Conservation (phyloP, 1,284 basidiomycete genomes). For the Earliella scabrosa region DNA sequence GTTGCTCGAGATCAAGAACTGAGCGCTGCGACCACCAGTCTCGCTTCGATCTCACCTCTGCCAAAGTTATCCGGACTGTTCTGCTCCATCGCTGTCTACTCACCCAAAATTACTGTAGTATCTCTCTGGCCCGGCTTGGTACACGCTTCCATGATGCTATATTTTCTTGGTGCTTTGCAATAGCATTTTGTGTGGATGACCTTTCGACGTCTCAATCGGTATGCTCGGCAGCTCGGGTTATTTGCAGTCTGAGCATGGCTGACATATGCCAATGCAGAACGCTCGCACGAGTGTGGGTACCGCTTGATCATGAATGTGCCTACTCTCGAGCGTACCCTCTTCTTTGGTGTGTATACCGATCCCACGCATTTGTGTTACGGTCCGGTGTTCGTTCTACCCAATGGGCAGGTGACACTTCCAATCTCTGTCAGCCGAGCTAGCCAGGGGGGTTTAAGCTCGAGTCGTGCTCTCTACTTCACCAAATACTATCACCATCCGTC, state of each 20-base stretch:
- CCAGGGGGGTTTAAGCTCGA: too few relatives aligned
- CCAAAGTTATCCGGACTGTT: not conserved
- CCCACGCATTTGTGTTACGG: too few relatives aligned
- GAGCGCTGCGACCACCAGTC: too few relatives aligned
- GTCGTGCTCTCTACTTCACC: too few relatives aligned
- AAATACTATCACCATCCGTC: too few relatives aligned
- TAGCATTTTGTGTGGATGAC: not conserved
- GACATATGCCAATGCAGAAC: not conserved
- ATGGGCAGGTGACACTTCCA: too few relatives aligned
- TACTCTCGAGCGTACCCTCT: not conserved
- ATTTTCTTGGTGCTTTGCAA: not conserved
- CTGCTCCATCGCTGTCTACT: not conserved
- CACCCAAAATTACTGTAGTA: not conserved
- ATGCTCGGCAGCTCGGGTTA: not conserved
- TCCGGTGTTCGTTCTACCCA: too few relatives aligned
- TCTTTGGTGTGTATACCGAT: too few relatives aligned
- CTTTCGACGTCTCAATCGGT: not conserved
- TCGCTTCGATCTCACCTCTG: not conserved
- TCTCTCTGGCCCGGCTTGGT: too few relatives aligned
- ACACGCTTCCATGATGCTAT: too few relatives aligned
- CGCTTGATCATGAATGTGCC: too few relatives aligned
- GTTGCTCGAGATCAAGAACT: slow-evolving; percentile 66
- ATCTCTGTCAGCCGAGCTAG: too few relatives aligned
- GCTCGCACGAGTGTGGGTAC: not conserved
- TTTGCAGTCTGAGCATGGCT: not conserved